A percentile compares a stretch with the other conserved stretches of the same genome.
Evolutionary conservation across 129 eudicot species (phyloP).

Genomic region (Chrysanthemum seticuspe): DNA sequence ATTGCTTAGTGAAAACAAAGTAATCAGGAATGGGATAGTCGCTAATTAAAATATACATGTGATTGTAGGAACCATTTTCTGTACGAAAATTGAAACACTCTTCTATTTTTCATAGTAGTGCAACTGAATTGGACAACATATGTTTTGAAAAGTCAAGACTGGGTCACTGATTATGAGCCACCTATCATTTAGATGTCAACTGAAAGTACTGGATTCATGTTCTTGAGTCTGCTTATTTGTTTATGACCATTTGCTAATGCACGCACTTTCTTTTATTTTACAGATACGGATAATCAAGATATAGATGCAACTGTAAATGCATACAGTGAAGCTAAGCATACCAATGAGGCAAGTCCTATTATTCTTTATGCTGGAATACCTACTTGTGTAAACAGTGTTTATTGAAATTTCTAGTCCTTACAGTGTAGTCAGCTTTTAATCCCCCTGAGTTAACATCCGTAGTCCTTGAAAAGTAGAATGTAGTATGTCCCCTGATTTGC

Average conservation of each 20-base stretch:
- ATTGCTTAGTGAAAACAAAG: no score
- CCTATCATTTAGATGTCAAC: constrained; percentile 9
- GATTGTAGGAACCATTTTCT: not conserved
- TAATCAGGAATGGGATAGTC: no score
- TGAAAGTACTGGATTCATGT: constrained; percentile 10
- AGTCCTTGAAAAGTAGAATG: not conserved
- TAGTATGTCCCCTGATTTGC: constrained; percentile 11
- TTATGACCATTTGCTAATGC: constrained; percentile 7
- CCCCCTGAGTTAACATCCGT: not conserved
- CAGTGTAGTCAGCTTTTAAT: not conserved
- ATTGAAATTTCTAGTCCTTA: not conserved
- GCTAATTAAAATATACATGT: not conserved
- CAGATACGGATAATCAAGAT: constrained; percentile 32
- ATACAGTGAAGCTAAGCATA: constrained; percentile 24
- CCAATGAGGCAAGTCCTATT: constrained; percentile 42
- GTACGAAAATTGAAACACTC: not conserved
- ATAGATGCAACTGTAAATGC: constrained; percentile 33
- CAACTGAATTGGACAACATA: not conserved
- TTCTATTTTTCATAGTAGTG: no score
- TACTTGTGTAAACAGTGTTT: not conserved
- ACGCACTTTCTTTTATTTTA: constrained; percentile 14
- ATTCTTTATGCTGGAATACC: not conserved
- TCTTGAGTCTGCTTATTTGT: not conserved
- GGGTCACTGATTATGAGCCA: constrained; percentile 12
- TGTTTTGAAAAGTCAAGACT: constrained; percentile 6